These are phyloP conservation scores for Coemansia sp. DNA, from an alignment of 192 early-diverging fungal species.

Conservation along the genomic window DNA sequence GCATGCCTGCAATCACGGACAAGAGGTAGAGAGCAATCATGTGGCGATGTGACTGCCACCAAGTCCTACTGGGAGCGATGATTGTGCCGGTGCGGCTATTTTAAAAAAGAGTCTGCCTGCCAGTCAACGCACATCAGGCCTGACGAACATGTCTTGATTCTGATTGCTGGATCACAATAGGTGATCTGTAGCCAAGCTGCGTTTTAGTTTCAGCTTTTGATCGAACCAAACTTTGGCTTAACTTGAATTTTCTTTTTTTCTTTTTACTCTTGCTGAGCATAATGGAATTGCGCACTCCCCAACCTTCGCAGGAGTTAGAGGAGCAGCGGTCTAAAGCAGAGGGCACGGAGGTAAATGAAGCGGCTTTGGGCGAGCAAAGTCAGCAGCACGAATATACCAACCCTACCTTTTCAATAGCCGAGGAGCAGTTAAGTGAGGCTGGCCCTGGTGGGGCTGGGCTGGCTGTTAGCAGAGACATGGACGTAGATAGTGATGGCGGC, in stretches of 20 bases:
- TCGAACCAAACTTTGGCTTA: background rate
- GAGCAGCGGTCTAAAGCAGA: background rate
- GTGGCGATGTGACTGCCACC: background rate
- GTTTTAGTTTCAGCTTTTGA: background rate
- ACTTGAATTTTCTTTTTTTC: background rate
- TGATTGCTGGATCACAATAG: background rate
- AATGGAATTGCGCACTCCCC: background rate
- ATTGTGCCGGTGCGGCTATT: background rate
- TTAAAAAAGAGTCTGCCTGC: background rate
- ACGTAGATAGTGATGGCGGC: background rate
- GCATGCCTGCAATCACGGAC: background rate
- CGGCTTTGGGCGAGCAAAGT: background rate
- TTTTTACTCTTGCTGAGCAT: background rate
- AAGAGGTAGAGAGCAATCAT: background rate
- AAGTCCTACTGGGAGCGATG: background rate
- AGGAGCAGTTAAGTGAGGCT: background rate
- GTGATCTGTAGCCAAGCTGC: background rate
- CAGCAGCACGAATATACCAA: background rate
- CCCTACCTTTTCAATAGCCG: background rate
- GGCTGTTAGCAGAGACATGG: conserved; percentile 1
- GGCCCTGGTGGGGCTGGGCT: background rate
- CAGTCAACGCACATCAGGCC: background rate
- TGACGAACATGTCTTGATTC: background rate
- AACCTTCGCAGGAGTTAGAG: background rate
- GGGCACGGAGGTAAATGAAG: background rate